Base-by-base conservation (phyloP, 805 yeast genomes). In the Cyberlindnera nakhonratchasimensis region DNA sequence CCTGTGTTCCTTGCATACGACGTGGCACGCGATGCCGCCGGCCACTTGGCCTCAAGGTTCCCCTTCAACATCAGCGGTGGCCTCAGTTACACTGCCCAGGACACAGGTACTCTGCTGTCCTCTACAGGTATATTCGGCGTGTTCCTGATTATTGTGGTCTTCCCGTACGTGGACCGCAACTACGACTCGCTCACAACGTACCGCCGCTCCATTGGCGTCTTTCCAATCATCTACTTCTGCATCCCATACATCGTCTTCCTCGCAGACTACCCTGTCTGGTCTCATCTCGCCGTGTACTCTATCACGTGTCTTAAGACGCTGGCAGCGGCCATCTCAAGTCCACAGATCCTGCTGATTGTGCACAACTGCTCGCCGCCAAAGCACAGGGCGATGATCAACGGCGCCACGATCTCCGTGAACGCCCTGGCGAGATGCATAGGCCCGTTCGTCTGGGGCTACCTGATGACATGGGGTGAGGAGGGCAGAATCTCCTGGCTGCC, bases 371-470 rank as follows among this genome's bases (percentile, higher is more conserved):
- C 82, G 2, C 71, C 72, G 11, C 68, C 77, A 18, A 65, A 71
- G 46, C 73, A 78, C 48, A 66, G 82, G 37, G 83, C 82, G 2
- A 70, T 75, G 51, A 70, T 80, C 42, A 80, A 80, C 54, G 80
- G 82, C 12, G 68, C 77, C 14, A 67, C 80, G 3, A 69, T 79
- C 57, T 71, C 79, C 30, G 65, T 72, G 29, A 61, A 74, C 16
- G 71, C 86, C 1, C 58, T 74, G 26, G 81, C 84, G 1, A 62
- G 86, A 49, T 78, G 74, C 40, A 34, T 72, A 1, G 85, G 79
- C 3, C 86, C 86, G 0, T 55, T 78, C 7, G 24, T 65, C 1
- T 78, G 82, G 80, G 85, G 85, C 5, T 62, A 48, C 41, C 35
- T 69, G 22, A 66, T 69, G 69, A 55, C 71, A 3, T 59, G 60